Evolutionary conservation across 2,329 filamentous ascomycete genomes (phyloP), one percentile per base, ranked within the genome.

Genomic region (Colletotrichum sansevieriae): DNA sequence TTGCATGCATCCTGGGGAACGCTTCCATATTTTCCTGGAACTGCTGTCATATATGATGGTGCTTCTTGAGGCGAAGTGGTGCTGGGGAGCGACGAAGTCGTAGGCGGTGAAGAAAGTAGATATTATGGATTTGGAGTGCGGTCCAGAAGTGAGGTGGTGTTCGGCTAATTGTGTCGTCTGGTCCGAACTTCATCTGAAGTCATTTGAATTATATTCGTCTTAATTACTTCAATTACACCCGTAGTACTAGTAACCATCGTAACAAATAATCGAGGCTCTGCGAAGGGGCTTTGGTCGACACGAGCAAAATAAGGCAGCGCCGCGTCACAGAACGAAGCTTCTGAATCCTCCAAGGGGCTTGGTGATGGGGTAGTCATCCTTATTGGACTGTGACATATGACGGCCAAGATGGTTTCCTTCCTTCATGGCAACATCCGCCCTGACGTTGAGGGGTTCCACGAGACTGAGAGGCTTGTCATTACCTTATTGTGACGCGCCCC

Each of bases 1-100:
- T 79, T 77, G 66, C 78, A 80, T 1, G 77, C 74, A 33, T 73
- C 73, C 15, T 72, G 37, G 9, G 78, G 76, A 6, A 79, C 76
- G 63, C 73, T 65, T 1, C 78, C 78, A 52, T 79, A 75, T 46
- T 74, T 73, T 11, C 68, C 76, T 3, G 78, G 78, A 2, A 78
- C 72, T 22, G 78, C 77, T 4, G 72, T 77, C n/a, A 72, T 78
- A 51, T 78, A 79, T 49, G 60, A 54, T 4, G 55, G 54, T 2
- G 22, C 29, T 12, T 55, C 49, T n/a, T 49, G 37, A n/a, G 70
- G 55, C 41, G 51, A 62, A 15, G 49, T 58, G 4, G 39, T 43
- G 44, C 69, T 65, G 15, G 56, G 35, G n/a, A 55, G 10, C 11
- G 46, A 39, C 4, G 25, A 15, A 3, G 39, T 39, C 2, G 61